phyloP scores from a whole-genome alignment of 495 filamentous ascomycete species.

The Amorphotheca resinae region DNA sequence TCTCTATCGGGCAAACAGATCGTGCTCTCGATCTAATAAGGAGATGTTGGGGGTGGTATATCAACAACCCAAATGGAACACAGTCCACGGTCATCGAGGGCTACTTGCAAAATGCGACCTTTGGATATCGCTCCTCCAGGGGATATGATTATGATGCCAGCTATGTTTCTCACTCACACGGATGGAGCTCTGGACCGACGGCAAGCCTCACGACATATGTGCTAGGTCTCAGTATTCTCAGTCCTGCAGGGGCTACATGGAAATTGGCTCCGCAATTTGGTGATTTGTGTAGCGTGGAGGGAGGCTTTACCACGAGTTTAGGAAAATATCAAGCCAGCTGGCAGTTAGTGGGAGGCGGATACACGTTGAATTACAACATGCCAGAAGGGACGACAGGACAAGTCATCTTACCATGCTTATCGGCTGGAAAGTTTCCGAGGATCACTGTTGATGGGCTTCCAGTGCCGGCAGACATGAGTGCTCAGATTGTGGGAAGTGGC shows the following conservation, averaged over 20 bases:
- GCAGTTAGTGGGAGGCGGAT: slow-evolving; percentile 11
- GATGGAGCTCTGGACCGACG: slow-evolving; percentile 49
- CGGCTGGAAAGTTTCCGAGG: slow-evolving; percentile 14
- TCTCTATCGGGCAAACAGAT: slow-evolving; percentile 34
- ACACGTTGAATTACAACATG: slow-evolving; percentile 16
- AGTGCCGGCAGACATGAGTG: slow-evolving; percentile 2
- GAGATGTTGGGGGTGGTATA: slow-evolving; percentile 49
- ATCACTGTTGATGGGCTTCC: slow-evolving; percentile 19
- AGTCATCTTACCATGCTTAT: slow-evolving; percentile 16
- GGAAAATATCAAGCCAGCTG: slow-evolving; percentile 36
- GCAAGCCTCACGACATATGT: slow-evolving; percentile 43
- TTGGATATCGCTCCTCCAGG: slow-evolving; percentile 44
- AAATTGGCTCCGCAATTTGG: slow-evolving; percentile 45
- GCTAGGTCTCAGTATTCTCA: slow-evolving; percentile 41
- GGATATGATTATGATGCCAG: slow-evolving; percentile 37
- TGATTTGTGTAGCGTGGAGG: slow-evolving; percentile 40
- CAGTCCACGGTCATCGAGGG: slow-evolving; percentile 53
- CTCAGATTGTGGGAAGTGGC: slow-evolving; percentile 1
- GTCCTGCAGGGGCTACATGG: slow-evolving; percentile 39
- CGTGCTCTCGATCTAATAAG: slow-evolving; percentile 48
- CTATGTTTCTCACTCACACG: slow-evolving; percentile 41
- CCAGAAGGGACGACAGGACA: slow-evolving; percentile 23
- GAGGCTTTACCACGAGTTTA: slow-evolving; percentile 43
- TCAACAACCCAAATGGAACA: slow-evolving; percentile 47
- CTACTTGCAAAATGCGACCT: slow-evolving; percentile 42